Percentiles rank a stretch among this genome's conserved stretches.
Conservation (phyloP, 257 asterid genomes). For the Lavandula angustifolia region DNA sequence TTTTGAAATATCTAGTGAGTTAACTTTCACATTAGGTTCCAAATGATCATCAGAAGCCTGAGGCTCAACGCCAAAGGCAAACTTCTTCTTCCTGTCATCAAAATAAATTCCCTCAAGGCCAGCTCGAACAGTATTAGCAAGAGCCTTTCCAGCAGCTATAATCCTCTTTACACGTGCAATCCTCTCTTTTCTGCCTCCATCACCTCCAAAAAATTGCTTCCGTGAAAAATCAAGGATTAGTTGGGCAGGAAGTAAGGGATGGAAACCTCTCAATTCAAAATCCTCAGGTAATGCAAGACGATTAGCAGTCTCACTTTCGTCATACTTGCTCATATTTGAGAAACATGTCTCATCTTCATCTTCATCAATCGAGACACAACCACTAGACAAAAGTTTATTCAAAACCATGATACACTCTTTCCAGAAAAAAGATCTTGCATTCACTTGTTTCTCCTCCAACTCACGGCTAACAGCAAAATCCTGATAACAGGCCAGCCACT, state of each 20-base stretch:
- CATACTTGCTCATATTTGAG: constrained; percentile 83
- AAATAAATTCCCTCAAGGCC: constrained; percentile 72
- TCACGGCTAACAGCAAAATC: constrained; percentile 77
- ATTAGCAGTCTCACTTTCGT: constrained; percentile 74
- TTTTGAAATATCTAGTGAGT: constrained; percentile 34
- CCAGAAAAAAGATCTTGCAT: constrained; percentile 80
- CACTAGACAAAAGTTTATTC: constrained; percentile 72
- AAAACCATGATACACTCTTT: constrained; percentile 56
- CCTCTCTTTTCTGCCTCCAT: constrained; percentile 62
- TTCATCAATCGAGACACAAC: constrained; percentile 47
- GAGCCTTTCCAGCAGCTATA: constrained; percentile 92
- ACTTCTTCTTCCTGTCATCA: constrained; percentile 58
- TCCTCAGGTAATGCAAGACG: constrained; percentile 91
- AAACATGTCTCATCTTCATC: constrained; percentile 84
- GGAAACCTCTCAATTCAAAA: constrained; percentile 84
- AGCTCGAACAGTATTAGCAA: constrained; percentile 57
- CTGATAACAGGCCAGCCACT: constrained; percentile 85
- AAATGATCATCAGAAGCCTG: constrained; percentile 52
- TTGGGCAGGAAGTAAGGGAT: constrained; percentile 88
- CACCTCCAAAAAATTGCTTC: constrained; percentile 62
- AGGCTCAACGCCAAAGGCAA: constrained; percentile 69
- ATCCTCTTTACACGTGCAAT: constrained; percentile 72
- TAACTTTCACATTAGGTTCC: constrained; percentile 39
- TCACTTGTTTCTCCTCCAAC: constrained; percentile 70
- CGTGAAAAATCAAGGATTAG: constrained; percentile 86